Evolutionary conservation across 2,329 filamentous ascomycete genomes (phyloP), one percentile per base, ranked within the genome.

Genomic region (Penicillium sp.): DNA sequence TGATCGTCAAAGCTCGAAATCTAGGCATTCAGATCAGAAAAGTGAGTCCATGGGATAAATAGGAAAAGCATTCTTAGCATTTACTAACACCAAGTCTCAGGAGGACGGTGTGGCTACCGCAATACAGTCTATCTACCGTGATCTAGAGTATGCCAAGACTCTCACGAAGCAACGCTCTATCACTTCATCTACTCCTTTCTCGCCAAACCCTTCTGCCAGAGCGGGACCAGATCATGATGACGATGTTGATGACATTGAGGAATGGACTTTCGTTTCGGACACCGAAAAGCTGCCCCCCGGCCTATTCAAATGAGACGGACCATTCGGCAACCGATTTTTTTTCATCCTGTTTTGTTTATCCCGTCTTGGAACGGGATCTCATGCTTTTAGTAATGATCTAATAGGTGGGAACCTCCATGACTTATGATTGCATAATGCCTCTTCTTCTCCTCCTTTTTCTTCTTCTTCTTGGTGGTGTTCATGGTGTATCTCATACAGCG

Each of bases 61-160:
- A 13, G 18, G 26, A 45, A 24, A 16, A 13, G 13, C n/a, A n/a
- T n/a, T n/a, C n/a, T n/a, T n/a, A n/a, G n/a, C n/a, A n/a, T n/a
- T 29, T 31, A 40, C 52, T 54, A 21, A 54, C n/a, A 23, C 29
- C n/a, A 39, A 39, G 24, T 23, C 21, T 49, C 58, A 95, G 89
- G 93, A 99, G 72, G 87, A 91, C 61, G 94, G 94, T 31, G 92
- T 97, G n/a, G 86, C 88, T 44, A 89, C 83, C 5, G 94, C 93
- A 5, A 94, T 97, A 58, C 90, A 96, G 72, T 90, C 87, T 56
- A 90, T 99, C 52, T 99, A 97, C 71, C 89, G 94, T 37, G 93
- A 97, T 71, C 82, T 97, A 52, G 94, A 97, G 70, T 97, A 97
- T 66, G 92, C 94, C 33, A 90, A 85, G 72, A 88, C 88, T 14